These are phyloP conservation scores for Russula ochroleuca DNA, from an alignment of 768 basidiomycete species.

Conservation along the genomic window DNA sequence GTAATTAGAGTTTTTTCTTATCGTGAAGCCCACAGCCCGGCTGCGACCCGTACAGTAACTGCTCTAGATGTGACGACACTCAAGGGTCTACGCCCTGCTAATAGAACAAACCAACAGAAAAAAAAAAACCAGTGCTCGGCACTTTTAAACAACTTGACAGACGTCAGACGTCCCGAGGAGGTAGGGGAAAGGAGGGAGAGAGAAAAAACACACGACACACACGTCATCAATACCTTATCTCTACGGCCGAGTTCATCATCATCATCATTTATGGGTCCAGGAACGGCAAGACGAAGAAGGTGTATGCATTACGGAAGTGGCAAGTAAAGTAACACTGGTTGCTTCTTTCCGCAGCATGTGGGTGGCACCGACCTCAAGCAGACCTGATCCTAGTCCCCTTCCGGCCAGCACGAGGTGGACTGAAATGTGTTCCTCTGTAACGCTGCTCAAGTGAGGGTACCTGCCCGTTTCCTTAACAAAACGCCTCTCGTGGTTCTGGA, in stretches of 20 bases:
- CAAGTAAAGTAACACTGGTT: conserved; percentile 5
- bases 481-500: neutral
- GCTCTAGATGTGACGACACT: conserved; percentile 11
- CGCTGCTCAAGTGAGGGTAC: neutral
- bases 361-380: neutral
- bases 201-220: neutral
- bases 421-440: neutral
- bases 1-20: neutral
- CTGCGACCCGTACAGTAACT: neutral
- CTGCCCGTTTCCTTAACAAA: neutral
- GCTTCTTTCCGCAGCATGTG: neutral
- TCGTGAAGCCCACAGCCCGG: conserved; percentile 10
- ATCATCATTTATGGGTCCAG: conserved; percentile 1
- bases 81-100: neutral
- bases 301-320: conserved; percentile 7
- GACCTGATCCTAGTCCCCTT: conserved; percentile 1
- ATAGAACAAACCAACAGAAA: too few species aligned
- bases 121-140: neutral
- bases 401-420: neutral
- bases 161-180: neutral
- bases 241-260: neutral
- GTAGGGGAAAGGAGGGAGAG: neutral
- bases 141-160: neutral
- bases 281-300: neutral
- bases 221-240: conserved; percentile 18